phyloP scores from a whole-genome alignment of 2,329 filamentous ascomycete genomes.

The Claviceps capensis region DNA sequence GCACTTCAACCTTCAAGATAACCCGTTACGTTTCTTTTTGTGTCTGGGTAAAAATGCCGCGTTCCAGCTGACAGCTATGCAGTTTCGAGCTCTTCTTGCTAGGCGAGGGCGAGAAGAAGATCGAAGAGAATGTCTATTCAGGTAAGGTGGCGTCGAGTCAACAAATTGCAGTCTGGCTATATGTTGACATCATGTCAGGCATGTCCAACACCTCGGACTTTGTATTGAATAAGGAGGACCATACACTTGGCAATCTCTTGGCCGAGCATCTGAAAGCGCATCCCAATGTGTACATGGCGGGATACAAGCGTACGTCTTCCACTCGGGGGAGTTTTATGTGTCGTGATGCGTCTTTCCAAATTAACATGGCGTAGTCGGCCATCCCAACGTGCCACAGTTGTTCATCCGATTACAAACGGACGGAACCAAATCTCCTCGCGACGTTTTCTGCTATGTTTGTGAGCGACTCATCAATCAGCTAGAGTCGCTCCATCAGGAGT shows the following conservation, averaged over 20 bases:
- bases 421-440: conserved; percentile 74
- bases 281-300: conserved; percentile 74
- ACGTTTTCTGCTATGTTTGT: conserved; percentile 70
- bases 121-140: conserved; percentile 76
- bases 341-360: background rate
- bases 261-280: conserved; percentile 74
- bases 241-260: conserved; percentile 86
- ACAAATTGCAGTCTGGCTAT: background rate
- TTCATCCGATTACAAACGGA: conserved; percentile 82
- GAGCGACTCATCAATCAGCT: conserved; percentile 72
- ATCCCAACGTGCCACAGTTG: conserved; percentile 48
- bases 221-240: conserved; percentile 90
- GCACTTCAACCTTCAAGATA: conserved; percentile 25
- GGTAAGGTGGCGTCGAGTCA: conserved; percentile 39
- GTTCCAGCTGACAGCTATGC: conserved; percentile 10
- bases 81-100: conserved; percentile 94
- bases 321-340: conserved; percentile 12
- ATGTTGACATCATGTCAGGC: conserved; percentile 26
- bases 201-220: conserved; percentile 94
- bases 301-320: conserved; percentile 61
- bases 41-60: background rate
- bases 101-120: conserved; percentile 80
- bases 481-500: conserved; percentile 68
- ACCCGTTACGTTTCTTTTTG: conserved; percentile 17
- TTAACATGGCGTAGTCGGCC: conserved; percentile 26